phyloP scores from a whole-genome alignment of 129 eudicot species.

The Glebionis coronaria region DNA sequence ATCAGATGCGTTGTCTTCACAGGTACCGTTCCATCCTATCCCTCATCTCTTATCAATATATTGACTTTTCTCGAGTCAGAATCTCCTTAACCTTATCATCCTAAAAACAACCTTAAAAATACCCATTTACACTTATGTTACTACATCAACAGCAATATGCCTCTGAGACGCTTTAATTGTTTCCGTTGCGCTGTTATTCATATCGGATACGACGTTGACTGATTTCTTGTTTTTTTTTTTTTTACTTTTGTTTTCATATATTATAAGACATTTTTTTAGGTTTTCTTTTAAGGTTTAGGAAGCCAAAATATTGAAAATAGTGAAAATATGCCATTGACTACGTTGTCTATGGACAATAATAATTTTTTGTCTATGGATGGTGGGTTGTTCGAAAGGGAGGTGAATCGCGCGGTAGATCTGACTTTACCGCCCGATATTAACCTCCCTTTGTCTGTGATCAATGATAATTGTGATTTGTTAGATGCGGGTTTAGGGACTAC shows the following conservation, averaged over 20 bases:
- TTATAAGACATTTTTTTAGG: too few relatives aligned
- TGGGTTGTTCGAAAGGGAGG: conserved; percentile 47
- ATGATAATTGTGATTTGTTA: conserved; percentile 58
- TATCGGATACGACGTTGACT: conserved; percentile 39
- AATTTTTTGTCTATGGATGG: conserved; percentile 84
- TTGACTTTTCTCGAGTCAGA: conserved; percentile 39
- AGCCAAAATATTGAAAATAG: too few relatives aligned
- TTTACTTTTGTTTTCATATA: not conserved
- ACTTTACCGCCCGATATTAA: conserved; percentile 74
- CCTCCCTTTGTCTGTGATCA: conserved; percentile 60
- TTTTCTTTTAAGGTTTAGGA: too few relatives aligned
- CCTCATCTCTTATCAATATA: conserved; percentile 44
- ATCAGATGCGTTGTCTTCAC: conserved; percentile 64
- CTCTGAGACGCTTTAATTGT: conserved; percentile 34
- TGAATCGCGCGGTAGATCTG: conserved; percentile 48
- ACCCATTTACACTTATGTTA: not conserved
- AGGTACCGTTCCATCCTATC: conserved; percentile 51
- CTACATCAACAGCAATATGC: conserved; percentile 21
- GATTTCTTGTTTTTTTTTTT: conserved; percentile 12
- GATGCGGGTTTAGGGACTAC: conserved; percentile 59
- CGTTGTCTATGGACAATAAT: conserved; percentile 59
- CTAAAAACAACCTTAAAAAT: not conserved
- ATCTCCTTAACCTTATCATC: conserved; percentile 10
- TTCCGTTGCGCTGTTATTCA: conserved; percentile 37
- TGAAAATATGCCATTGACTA: conserved; percentile 30